Base-by-base conservation (phyloP, 2,329 filamentous ascomycete genomes). In the Drechslera avenae region DNA sequence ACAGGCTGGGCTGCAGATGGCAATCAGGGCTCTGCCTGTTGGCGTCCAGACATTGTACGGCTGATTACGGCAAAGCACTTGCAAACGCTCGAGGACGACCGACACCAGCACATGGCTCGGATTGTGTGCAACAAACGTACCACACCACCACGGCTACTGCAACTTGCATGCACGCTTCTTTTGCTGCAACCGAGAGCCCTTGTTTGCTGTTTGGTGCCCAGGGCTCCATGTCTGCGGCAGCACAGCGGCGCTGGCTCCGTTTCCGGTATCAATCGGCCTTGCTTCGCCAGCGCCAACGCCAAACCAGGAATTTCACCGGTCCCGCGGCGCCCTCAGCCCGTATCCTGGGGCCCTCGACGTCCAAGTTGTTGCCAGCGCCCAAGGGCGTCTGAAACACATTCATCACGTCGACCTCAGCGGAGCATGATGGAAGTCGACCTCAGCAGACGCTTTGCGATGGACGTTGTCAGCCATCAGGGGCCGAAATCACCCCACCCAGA, bases 171-270 rank as follows among this genome's bases (percentile, higher is more conserved):
- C 57, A 52, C 39, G 21, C 49, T 43, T 28, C 10, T 28, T 9
- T 13, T 9, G 33, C 46, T 57, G 51, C 56, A 55, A 43, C 39
- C 54, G 44, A 52, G 36, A 52, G 36, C 47, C 17, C 32, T 28
- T 36, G 18, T 44, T 50, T 44, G 35, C 48, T 55, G 21, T 41
- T 40, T 23, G 45, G 45, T 54, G 44, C 17, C 50, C 42, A 52
- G 54, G 52, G 42, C 46, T 52, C 51, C 41, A 50, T 33, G 46
- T 41, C 50, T 50, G 57, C 51, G 45, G 51, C 40, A 59, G 49
- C 39, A 37, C 26, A 37, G 37, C 54, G 60, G 56, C 42, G 39
- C 28, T 36, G 23, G 30, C 19, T 6, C 60, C 42, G 21, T 16
- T 50, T 46, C 8, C 32, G 46, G 46, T 53, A 47, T 56, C 42